Evolutionary conservation across 2,329 filamentous ascomycete genomes (phyloP), one percentile per base, ranked within the genome.

Genomic region (Xylariaceae sp.): DNA sequence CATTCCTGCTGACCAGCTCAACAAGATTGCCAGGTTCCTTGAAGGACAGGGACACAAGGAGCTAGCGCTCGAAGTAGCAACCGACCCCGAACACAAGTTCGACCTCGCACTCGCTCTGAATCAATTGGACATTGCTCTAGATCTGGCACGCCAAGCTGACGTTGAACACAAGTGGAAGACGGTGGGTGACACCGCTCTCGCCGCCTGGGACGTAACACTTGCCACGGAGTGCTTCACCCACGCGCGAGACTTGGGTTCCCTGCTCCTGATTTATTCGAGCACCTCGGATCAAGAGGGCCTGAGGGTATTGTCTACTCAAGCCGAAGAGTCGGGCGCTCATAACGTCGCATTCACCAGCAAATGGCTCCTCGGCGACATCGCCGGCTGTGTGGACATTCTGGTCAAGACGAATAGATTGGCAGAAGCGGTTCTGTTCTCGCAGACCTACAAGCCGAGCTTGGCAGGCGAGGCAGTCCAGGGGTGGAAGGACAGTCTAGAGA

Each of bases 161-260:
- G 90, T 87, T 1, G 95, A 98, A 73, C 94, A 98, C 78, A 96
- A 96, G 77, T 99, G 95, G 95, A 98, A 98, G 83, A 93, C 87
- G 3, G 91, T 99, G 4, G 95, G 95, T 58, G 95, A 99, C 67
- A 90, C 93, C 1, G 95, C 95, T 1, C 83, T 99, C 36, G 78
- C 87, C 8, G 88, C 81, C 1, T 99, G 94, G 95, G 88, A 99
- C 68, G 83, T 99, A 29, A 81, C 84, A 4, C 85, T 98, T 2
- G 95, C 95, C 0, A 89, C 95, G 45, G 92, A 98, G 75, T 98
- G 94, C 77, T 99, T 98, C 74, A 87, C 86, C 16, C 87, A 95
- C 56, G 92, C 93, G 41, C 95, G 92, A 70, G 95, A 99, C 70
- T 79, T 97, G 2, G 93, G 94, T 36, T 96, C 92, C 1, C 78